phyloP scores from a whole-genome alignment of 257 asterid species.

The Cynanchum wilfordii region DNA sequence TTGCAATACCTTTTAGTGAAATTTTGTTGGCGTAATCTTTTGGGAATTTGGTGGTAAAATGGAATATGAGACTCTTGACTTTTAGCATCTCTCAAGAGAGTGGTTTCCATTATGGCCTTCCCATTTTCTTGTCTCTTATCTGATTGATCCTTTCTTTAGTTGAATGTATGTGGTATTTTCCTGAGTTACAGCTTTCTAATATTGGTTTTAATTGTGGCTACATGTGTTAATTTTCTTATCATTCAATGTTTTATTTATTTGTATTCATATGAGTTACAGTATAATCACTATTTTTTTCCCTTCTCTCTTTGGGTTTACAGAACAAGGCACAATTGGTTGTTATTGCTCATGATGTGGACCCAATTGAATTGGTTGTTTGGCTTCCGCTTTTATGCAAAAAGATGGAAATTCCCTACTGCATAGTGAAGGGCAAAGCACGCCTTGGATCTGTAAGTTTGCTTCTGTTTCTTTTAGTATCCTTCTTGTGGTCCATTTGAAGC shows the following conservation, averaged over 20 bases:
- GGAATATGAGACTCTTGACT: neutral
- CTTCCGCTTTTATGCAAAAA: constrained; percentile 43
- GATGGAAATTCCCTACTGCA: constrained; percentile 48
- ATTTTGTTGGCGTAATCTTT: neutral
- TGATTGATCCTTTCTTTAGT: neutral
- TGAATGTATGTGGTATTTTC: too few species aligned
- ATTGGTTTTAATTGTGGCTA: too few species aligned
- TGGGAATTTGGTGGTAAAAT: neutral
- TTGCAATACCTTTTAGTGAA: neutral
- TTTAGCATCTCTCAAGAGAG: neutral
- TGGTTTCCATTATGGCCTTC: too few species aligned
- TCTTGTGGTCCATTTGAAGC: neutral
- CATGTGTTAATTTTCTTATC: too few species aligned
- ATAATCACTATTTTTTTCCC: too few species aligned
- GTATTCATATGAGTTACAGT: too few species aligned
- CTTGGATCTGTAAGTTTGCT: constrained; percentile 16
- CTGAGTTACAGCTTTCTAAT: neutral
- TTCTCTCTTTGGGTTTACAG: constrained; percentile 4
- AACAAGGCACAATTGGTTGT: constrained; percentile 48
- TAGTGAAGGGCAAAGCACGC: constrained; percentile 28
- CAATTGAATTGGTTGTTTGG: constrained; percentile 45
- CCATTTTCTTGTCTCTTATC: neutral
- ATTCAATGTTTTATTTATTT: too few species aligned
- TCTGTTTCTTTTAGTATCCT: neutral
- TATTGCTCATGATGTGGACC: constrained; percentile 48